Percentiles rank a stretch among this genome's conserved stretches.
These are phyloP conservation scores for Acidomyces sp. DNA, from an alignment of 495 filamentous ascomycete species.

Conservation along the genomic window DNA sequence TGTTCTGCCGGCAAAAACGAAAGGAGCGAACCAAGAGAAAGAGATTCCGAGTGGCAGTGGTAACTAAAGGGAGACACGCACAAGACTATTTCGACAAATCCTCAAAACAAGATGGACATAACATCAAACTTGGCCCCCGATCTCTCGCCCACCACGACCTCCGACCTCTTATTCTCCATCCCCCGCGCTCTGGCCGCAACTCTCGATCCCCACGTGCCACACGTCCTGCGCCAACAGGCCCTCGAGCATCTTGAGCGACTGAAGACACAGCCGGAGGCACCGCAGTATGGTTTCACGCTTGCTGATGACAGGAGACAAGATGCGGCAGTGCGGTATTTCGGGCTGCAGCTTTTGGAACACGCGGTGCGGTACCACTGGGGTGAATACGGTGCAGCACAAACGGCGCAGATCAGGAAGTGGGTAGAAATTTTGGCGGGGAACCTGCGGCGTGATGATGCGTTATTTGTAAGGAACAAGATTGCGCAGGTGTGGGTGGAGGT, in stretches of 20 bases:
- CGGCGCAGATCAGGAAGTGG: constrained; percentile 51
- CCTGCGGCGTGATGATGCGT: constrained; percentile 54
- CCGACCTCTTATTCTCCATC: constrained; percentile 41
- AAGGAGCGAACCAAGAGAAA: too few relatives aligned
- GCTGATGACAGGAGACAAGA: constrained; percentile 58
- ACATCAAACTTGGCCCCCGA: too few relatives aligned
- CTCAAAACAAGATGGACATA: too few relatives aligned
- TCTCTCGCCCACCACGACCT: constrained; percentile 5
- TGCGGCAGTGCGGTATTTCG: constrained; percentile 81
- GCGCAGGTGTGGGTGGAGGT: constrained; percentile 92
- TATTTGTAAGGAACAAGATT: constrained; percentile 82
- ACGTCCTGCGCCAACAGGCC: constrained; percentile 73
- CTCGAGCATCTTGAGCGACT: constrained; percentile 69
- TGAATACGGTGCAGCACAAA: constrained; percentile 51
- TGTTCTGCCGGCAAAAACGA: too few relatives aligned
- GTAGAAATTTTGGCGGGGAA: constrained; percentile 65
- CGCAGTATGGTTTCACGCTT: constrained; percentile 72
- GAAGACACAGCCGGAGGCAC: constrained; percentile 63
- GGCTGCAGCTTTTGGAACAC: constrained; percentile 78
- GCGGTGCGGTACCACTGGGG: constrained; percentile 72
- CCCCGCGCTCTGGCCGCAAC: constrained; percentile 72
- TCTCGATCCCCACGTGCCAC: constrained; percentile 68
- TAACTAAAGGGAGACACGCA: too few relatives aligned
- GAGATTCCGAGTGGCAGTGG: too few relatives aligned
- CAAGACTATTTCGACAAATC: too few relatives aligned